A percentile compares a stretch with the other conserved stretches of the same genome.
These are phyloP conservation scores for Sordariomycetes sp. DNA, from an alignment of 2,329 filamentous ascomycete genomes.

Conservation along the genomic window DNA sequence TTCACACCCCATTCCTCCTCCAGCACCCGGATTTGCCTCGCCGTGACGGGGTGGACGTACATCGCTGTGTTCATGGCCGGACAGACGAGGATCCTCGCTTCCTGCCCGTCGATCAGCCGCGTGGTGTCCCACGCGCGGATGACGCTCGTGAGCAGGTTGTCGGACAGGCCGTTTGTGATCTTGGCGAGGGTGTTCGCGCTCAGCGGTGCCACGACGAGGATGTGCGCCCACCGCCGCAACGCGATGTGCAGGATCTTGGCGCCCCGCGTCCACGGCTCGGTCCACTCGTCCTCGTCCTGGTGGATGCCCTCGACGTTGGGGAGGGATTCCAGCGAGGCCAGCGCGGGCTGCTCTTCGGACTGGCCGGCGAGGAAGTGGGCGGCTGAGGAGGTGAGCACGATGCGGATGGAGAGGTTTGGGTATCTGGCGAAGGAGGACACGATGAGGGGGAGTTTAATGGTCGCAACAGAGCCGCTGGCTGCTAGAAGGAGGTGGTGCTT, in stretches of 20 bases:
- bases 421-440: slow-evolving; percentile 42
- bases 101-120: slow-evolving; percentile 44
- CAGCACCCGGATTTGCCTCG: slow-evolving; percentile 57
- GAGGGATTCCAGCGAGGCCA: slow-evolving; percentile 46
- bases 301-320: slow-evolving; percentile 75
- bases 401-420: slow-evolving; percentile 62
- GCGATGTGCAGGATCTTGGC: slow-evolving; percentile 86
- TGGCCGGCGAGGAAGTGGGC: slow-evolving; percentile 68
- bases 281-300: slow-evolving; percentile 79
- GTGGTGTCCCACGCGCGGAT: slow-evolving; percentile 80
- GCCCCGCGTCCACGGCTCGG: slow-evolving; percentile 63
- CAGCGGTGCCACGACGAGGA: slow-evolving; percentile 71
- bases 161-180: slow-evolving; percentile 65
- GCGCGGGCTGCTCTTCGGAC: slow-evolving; percentile 61
- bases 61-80: slow-evolving; percentile 85
- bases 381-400: slow-evolving; percentile 69
- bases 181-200: slow-evolving; percentile 82
- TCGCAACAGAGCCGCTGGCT: slow-evolving; percentile 56
- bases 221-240: slow-evolving; percentile 64
- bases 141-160: slow-evolving; percentile 64
- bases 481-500: slow-evolving; percentile 31
- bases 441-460: slow-evolving; percentile 70
- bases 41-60: slow-evolving; percentile 79
- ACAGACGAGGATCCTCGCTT: slow-evolving; percentile 63
- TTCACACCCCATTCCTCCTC: slow-evolving; percentile 62